Evolutionary conservation across 257 asterid species (phyloP), one percentile per base, ranked within the genome.

Genomic region (Knoxia roxburghii): DNA sequence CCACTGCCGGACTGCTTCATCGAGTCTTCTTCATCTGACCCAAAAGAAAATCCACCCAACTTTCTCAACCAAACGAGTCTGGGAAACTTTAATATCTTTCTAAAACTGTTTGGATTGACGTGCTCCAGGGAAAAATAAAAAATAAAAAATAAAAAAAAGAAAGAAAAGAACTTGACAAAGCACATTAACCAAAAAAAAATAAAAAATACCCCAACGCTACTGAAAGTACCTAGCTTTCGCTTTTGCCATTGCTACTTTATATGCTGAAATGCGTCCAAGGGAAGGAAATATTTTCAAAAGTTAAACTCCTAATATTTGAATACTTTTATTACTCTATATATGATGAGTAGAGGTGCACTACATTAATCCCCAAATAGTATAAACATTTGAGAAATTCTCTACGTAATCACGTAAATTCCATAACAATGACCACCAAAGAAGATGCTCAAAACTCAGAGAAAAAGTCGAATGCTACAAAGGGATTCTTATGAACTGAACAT

Each of bases 11-110:
- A 60, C 77, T 68, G 72, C 37, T 74, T 65, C 61, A 0, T 59
- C 20, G 56, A 75, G 52, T 65, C 87, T 68, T 67, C 72, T 45
- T 81, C 83, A 37, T 75, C 98, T 84, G 70, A 65, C 68, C 54
- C 51, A 65, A 61, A 59, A 49, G 32, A 73, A 57, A 40, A 69
- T 63, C 33, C 24, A 55, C 15, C 32, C 30, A 21, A 40, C 29
- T n/a, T 13, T 45, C 21, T 48, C 8, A 17, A 50, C 43, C 21
- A 20, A 43, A 26, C 52, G 46, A 29, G 15, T 18, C 59, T 14
- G 39, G 3, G 21, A 46, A 64, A 14, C 66, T 37, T 37, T 15
- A 50, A 2, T 58, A 10, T 20, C 6, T 57, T 50, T 27, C 29
- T 14, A 21, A 7, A 48, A 58, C 20, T 5, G 10, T 24, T 21